Base-by-base conservation (phyloP, 1,139 yeast genomes). In the Trichomonascaceae sp. region DNA sequence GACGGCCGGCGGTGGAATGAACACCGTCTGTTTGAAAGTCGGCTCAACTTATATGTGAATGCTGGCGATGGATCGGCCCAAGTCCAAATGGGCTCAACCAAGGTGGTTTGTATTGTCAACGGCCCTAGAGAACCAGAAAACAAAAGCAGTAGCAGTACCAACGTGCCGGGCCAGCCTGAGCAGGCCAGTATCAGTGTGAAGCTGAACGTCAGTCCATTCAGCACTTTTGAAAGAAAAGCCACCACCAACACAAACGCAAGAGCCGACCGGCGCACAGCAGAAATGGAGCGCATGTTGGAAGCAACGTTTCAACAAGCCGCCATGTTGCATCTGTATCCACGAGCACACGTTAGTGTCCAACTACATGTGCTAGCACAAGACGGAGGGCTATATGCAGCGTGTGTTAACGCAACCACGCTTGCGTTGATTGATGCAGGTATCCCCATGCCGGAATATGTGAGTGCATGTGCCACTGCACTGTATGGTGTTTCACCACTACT, bases 1-100 rank as follows among this genome's bases (percentile, higher is more conserved):
- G 97, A 89, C 50, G 98, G 98, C 3, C 72, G 98, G 51, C 68
- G 98, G 46, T 85, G 93, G 89, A 84, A 87, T 49, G 97, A 89
- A 54, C 64, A 87, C 32, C 74, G 97, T 36, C 68, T 76, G 27
- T 82, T 89, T 49, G 74, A 73, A 29, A 81, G 94, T 50, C 70
- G 74, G 20, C 73, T 82, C 40, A 82, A 84, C 49, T 84, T 96
- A 1, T 96, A 87, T 50, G 87, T 94, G 6, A 73, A 69, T 47
- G 72, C 93, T 1, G 71, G 89, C 3, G 97, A 89, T 56, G 98
- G 98, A 4, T 85, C 96, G 2, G 76, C 96, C 1, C 80, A 77
- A 47, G 75, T 89, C 15, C 93, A 87, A 56, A 93, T 80, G 59
- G 98, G 99, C 17, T 81, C 84, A 45, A 76, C 96, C 31, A 84